Evolutionary conservation across 202 grass and related monocot species (phyloP), one percentile per base, ranked within the genome.

Genomic region (Carex sylvatica): DNA sequence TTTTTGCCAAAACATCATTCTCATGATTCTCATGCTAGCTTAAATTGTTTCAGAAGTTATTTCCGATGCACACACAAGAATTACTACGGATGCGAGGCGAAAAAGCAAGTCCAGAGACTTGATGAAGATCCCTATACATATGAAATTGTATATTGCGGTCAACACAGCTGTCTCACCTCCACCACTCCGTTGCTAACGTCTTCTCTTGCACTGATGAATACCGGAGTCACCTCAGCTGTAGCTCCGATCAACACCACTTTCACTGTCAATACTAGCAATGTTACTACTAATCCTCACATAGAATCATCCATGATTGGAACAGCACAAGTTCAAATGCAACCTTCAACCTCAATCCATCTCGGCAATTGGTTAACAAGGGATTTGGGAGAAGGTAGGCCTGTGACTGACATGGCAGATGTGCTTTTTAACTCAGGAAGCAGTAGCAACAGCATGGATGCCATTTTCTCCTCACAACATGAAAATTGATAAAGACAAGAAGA

Each of bases 1-100:
- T 0, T 47, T 61, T 83, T 72, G 46, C 11, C 33, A 31, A 68
- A 10, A 80, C 24, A 15, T 80, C 3, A 63, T 65, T 28, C 54
- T 26, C 3, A 61, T 55, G 20, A 55, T 58, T 58, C 49, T 77
- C 6, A 58, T 35, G 6, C 24, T 56, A 33, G 26, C 24, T 35
- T 12, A 40, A 65, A 24, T 61, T 46, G 6, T 53, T 24, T 54
- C 88, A 99, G 97, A 81, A 93, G 93, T 76, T 99, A 99, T 61
- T 99, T 92, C 78, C 84, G 93, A 65, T 99, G 97, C 89, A 96
- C 93, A 0, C 91, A 99, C 86, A 93, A 89, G 91, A 96, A 86
- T 69, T 96, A 90, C 88, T 96, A 94, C 54, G 93, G 97, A 12
- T 99, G 97, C 70, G 81, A 85, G 65, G 97, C 97, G 4, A 99